Evolutionary conservation across 2,329 filamentous ascomycete genomes (phyloP), one percentile per base, ranked within the genome.

Genomic region (Nothophoma quercina): DNA sequence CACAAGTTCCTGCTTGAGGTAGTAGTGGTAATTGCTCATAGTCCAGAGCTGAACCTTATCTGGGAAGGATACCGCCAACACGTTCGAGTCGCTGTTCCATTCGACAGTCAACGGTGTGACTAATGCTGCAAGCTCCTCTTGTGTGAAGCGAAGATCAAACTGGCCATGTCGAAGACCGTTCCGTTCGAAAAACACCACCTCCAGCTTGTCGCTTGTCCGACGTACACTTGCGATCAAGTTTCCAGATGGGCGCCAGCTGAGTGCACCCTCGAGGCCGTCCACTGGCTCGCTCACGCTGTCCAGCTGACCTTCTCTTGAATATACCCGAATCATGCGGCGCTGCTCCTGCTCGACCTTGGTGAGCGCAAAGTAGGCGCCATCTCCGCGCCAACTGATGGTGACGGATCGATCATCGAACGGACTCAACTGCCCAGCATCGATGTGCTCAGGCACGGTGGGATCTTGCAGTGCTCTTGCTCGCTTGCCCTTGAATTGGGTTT

Each of bases 131-230:
- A 83, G 75, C 40, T 87, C 85, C 53, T 86, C 82, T 10, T 83
- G 78, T 3, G 81, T 84, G 26, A 88, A 72, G 38, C 90, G 86
- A 15, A 99, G 80, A n/a, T 86, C 86, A 68, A 98, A 99, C 61
- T 97, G 85, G 4, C 95, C 95, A 74, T 99, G 95, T n/a, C 93
- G 85, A 52, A 99, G 81, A n/a, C 95, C 95, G 66, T 99, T 99
- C 44, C 93, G 84, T 77, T 99, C 95, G 64, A 99, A 99, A 75
- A 99, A 99, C 3, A 96, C 87, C 35, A 98, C 87, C 62, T 96
- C 88, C 16, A 90, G 78, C n/a, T 81, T 81, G 39, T 88, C 84
- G 1, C 82, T 72, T n/a, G 85, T 75, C 13, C 90, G 83, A 71
- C 96, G 91, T 35, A 96, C 85, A 29, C 89, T 85, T n/a, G 93